A percentile compares a stretch with the other conserved stretches of the same genome.
Evolutionary conservation across 371 early-diverging fungal species (phyloP).

Genomic region (Rhizopus stolonifer): DNA sequence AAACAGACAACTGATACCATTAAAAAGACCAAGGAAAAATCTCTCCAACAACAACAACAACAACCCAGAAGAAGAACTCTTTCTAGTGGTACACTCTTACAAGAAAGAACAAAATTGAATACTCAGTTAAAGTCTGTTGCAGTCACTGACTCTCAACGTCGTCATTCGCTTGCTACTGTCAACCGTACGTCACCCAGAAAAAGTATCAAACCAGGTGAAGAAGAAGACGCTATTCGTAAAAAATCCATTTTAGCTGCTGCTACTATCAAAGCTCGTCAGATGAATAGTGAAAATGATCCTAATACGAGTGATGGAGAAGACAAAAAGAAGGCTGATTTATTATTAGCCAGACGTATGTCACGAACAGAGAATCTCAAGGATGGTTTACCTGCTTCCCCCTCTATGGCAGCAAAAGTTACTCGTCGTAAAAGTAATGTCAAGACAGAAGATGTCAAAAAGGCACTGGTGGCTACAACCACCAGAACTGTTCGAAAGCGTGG

Average conservation of each 20-base stretch:
- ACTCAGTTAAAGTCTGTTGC: constrained; percentile 33
- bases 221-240: constrained; percentile 24
- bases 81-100: constrained; percentile 29
- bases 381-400: constrained; percentile 38
- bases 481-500: constrained; percentile 37
- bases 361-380: constrained; percentile 45
- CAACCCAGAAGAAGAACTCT: constrained; percentile 33
- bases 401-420: constrained; percentile 8
- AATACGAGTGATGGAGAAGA: constrained; percentile 21
- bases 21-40: constrained; percentile 27
- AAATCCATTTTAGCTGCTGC: constrained; percentile 28
- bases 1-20: constrained; percentile 4
- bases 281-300: neutral
- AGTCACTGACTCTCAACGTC: constrained; percentile 27
- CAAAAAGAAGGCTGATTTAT: constrained; percentile 9
- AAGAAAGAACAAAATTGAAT: constrained; percentile 1
- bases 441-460: constrained; percentile 8
- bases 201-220: constrained; percentile 17
- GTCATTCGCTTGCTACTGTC: constrained; percentile 21
- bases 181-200: constrained; percentile 14
- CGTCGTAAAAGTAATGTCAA: constrained; percentile 28
- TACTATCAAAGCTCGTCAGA: constrained; percentile 21
- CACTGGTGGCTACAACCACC: neutral
- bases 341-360: constrained; percentile 25
- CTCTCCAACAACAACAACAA: constrained; percentile 20